Evolutionary conservation across 352 stramenopile species (phyloP).

Genomic region (Paralagenidium karlingii): DNA sequence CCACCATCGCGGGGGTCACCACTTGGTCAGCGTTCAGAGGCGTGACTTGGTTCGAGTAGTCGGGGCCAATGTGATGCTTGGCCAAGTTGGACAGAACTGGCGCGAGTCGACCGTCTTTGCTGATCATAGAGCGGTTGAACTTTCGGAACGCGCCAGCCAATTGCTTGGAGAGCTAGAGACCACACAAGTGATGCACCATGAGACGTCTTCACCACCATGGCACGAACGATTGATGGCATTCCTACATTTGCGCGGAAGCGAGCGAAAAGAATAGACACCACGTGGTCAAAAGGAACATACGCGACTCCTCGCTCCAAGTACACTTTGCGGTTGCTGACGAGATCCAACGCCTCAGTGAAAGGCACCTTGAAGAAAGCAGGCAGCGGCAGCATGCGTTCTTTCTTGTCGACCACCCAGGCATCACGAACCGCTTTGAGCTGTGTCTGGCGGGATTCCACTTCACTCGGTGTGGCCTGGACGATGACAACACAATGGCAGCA

Average conservation of each 20-base stretch:
- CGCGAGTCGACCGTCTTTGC: constrained; percentile 86
- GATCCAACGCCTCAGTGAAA: constrained; percentile 93
- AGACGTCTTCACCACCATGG: background rate
- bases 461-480: constrained; percentile 31
- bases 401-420: constrained; percentile 23
- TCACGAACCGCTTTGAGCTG: constrained; percentile 67
- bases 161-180: constrained; percentile 85
- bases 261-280: constrained; percentile 91
- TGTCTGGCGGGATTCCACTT: constrained; percentile 43
- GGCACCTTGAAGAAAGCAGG: constrained; percentile 92
- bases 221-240: constrained; percentile 1
- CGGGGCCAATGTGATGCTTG: constrained; percentile 92
- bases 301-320: constrained; percentile 91
- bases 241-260: constrained; percentile 84
- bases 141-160: constrained; percentile 81
- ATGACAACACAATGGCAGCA: background rate
- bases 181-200: background rate
- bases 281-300: constrained; percentile 90
- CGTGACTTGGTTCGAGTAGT: constrained; percentile 47
- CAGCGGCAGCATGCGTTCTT: constrained; percentile 31
- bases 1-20: constrained; percentile 88
- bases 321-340: constrained; percentile 82
- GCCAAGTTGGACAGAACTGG: constrained; percentile 93
- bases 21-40: constrained; percentile 26
- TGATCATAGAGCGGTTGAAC: constrained; percentile 83